Evolutionary conservation across 2,329 filamentous ascomycete species (phyloP).

Genomic region (Xylaria digitata): DNA sequence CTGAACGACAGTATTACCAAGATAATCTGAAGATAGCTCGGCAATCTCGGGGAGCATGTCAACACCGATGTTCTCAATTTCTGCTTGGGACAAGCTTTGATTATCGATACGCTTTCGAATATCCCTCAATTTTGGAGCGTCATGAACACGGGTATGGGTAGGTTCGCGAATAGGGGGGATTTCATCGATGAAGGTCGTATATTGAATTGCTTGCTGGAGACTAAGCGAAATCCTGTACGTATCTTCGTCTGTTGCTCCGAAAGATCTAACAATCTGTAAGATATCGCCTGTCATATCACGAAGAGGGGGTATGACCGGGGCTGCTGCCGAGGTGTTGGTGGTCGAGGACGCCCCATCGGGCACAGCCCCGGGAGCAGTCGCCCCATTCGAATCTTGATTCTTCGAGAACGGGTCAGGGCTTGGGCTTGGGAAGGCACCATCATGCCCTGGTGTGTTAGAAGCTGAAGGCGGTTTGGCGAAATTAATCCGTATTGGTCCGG

Average conservation of each 20-base stretch:
- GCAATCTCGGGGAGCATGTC: slow-evolving; percentile 98
- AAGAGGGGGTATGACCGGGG: slow-evolving; percentile 77
- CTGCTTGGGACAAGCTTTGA: slow-evolving; percentile 82
- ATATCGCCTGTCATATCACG: slow-evolving; percentile 85
- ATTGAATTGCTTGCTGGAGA: slow-evolving; percentile 82
- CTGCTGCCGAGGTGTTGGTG: slow-evolving; percentile 53
- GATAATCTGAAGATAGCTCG: slow-evolving; percentile 92
- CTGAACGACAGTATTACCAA: slow-evolving; percentile 99
- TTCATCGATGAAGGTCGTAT: slow-evolving; percentile 78
- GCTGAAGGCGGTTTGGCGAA: slow-evolving; percentile 96
- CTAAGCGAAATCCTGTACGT: slow-evolving; percentile 75
- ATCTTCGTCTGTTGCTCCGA: slow-evolving; percentile 87
- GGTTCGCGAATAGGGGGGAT: slow-evolving; percentile 91
- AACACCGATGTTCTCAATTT: slow-evolving; percentile 91
- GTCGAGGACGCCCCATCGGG: slow-evolving; percentile 49
- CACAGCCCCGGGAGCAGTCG: slow-evolving; percentile 51
- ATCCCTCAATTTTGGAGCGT: slow-evolving; percentile 93
- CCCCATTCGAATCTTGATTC: slow-evolving; percentile 61
- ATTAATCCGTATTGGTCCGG: slow-evolving; percentile 93
- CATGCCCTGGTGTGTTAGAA: slow-evolving; percentile 87
- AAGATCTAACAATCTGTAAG: slow-evolving; percentile 84
- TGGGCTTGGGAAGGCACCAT: slow-evolving; percentile 87
- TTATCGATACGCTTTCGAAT: slow-evolving; percentile 99
- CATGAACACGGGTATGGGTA: slow-evolving; percentile 87
- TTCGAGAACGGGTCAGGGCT: slow-evolving; percentile 86